Base-by-base conservation (phyloP, 148 eudicot species). In the Persicaria tinctoria region DNA sequence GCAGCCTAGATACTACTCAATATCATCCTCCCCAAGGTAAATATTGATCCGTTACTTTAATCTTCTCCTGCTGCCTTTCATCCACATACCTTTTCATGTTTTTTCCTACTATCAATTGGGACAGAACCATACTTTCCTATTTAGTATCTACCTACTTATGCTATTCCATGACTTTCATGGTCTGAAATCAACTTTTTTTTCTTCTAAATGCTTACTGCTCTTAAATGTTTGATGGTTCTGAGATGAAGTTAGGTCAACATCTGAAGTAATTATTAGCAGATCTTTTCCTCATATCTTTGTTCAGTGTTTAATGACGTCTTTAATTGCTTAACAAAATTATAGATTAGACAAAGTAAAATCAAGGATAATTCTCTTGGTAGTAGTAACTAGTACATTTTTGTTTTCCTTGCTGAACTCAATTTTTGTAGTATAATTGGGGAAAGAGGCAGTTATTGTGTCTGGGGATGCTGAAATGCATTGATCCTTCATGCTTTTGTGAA, bases 1-100 rank as follows among this genome's bases (percentile, higher is more conserved):
- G 77, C 92, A 87, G 87, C 97, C 99, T 50, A 83, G 99, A 89
- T 95, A 83, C 84, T 95, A 95, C 76, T 95, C 99, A 17, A 95
- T 95, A 75, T 95, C 97, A 49, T 95, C 99, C 76, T 95, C 99
- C 62, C 92, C 98, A 54, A 82, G 84, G 97, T 95, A 56, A 68
- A 76, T 70, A 20, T 6, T 53, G 5, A 20, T 47, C 10, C 55
- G 3, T 2, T 46, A 10, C 70, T 23, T 12, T 68, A n/a, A 51
- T 73, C 48, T 18, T 73, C 18, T 23, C 27, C 27, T 1, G 38
- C 18, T 13, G 44, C 14, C 59, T 17, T 78, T 2, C 41, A 32
- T 1, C 41, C 8, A 5, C 8, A 18, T 18, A 18, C 5, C 7
- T 18, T 57, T 57, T 6, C 7, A 3, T 57, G 7, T 50, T 49